Evolutionary conservation across 1,139 yeast species (phyloP), one percentile per base, ranked within the genome.

Genomic region (Saccharomyces hybrid): DNA sequence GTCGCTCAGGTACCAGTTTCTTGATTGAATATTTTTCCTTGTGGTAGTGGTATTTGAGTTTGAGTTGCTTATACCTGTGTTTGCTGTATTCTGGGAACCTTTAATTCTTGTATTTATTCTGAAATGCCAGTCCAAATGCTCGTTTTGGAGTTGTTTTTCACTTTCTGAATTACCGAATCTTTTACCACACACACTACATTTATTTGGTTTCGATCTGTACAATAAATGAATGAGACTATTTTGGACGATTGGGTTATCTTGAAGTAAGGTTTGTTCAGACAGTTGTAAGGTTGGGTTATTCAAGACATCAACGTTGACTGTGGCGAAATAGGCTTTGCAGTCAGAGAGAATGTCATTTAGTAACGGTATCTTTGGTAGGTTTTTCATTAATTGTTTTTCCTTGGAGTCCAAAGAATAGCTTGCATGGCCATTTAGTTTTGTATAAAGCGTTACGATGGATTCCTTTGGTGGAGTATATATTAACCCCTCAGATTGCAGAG

Each of bases 51-150:
- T 53, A 2, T 57, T 48, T 3, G 56, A 24, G 8, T 55, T 52
- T 32, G 55, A 55, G 44, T 46, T 54, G 31, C 54, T 54, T 3
- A 58, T 48, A n/a, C 48, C 44, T 38, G 83, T 81, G 3, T 64
- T 62, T 48, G 69, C 64, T 8, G 75, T 71, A 47, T 79, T 56
- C 12, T 59, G 59, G 5, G 69, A 60, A 28, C 71, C 85, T 50
- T 87, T 81, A 52, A 87, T 75, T 64, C 88, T 85, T 66, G 87
- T 88, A 70, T 89, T 91, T 54, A 89, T 87, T 65, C 98, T 81
- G 75, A 90, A 90, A 74, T 93, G 99, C 98, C 98, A 93, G 71
- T 93, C 99, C 63, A 89, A 74, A 71, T 93, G 99, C 7, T 77
- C 76, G 49, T 76, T 72, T 58, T 86, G 78, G 56, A 79, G 77